These are phyloP conservation scores for Stagonosporopsis vannaccii DNA, from an alignment of 2,329 filamentous ascomycete species.

Conservation along the genomic window DNA sequence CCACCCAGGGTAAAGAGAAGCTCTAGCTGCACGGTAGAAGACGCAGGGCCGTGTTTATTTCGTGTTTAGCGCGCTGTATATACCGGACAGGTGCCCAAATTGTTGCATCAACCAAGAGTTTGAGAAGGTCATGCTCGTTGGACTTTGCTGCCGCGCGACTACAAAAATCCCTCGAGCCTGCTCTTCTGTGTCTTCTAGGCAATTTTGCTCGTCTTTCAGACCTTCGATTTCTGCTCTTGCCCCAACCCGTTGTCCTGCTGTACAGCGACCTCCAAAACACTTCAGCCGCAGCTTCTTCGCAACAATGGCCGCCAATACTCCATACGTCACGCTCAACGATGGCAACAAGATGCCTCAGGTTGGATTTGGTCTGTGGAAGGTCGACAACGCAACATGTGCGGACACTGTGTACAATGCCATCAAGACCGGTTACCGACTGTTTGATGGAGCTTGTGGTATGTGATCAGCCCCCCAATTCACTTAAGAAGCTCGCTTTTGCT, in stretches of 20 bases:
- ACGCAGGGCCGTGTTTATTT: constrained; percentile 30
- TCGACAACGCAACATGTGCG: constrained; percentile 74
- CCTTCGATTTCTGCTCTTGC: constrained; percentile 16
- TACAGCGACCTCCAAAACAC: constrained; percentile 2
- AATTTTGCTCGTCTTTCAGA: constrained; percentile 11
- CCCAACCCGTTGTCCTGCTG: constrained; percentile 14
- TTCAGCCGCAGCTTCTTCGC: constrained; percentile 24
- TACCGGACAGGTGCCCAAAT: constrained; percentile 26
- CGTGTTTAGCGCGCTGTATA: constrained; percentile 32
- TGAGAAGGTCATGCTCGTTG: constrained; percentile 28
- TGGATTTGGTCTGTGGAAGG: constrained; percentile 85
- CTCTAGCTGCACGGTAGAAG: constrained; percentile 29
- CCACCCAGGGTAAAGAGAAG: constrained; percentile 26
- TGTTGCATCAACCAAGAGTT: constrained; percentile 25
- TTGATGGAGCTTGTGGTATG: constrained; percentile 35
- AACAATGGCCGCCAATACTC: constrained; percentile 38
- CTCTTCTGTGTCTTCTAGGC: constrained; percentile 15
- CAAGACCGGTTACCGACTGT: constrained; percentile 39
- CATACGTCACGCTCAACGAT: constrained; percentile 45
- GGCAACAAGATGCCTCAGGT: constrained; percentile 76
- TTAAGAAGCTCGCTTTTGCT: not conserved
- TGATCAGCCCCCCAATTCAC: not conserved
- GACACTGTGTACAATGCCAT: constrained; percentile 75
- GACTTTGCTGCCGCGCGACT: constrained; percentile 27
- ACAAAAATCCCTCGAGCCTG: constrained; percentile 33